These are phyloP conservation scores for Tylopilus sp. DNA, from an alignment of 1,284 basidiomycete genomes.

Conservation along the genomic window DNA sequence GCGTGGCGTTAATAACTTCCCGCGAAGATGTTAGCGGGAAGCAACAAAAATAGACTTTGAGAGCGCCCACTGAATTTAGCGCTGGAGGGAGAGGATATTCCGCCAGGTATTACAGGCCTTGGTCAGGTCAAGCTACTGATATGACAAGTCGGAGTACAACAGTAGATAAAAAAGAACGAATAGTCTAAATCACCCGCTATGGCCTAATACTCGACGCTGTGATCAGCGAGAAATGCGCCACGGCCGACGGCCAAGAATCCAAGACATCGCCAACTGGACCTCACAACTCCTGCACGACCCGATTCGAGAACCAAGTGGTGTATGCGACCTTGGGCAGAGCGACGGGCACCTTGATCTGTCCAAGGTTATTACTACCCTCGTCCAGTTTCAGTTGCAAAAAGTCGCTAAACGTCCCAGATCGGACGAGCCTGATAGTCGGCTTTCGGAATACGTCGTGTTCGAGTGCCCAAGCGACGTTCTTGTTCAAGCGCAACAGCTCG, in stretches of 20 bases:
- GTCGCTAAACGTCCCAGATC: slow-evolving; percentile 19
- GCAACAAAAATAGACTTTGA: too few species aligned
- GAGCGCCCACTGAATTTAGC: too few species aligned
- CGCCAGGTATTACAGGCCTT: too few species aligned
- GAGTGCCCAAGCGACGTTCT: neutral
- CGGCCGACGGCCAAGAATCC: neutral
- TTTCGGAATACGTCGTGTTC: neutral
- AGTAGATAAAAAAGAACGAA: too few species aligned
- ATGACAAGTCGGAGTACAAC: too few species aligned
- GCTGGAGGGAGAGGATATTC: too few species aligned
- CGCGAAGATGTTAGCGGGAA: too few species aligned
- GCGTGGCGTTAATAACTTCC: too few species aligned
- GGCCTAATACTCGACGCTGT: too few species aligned
- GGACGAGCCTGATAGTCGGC: slow-evolving; percentile 19
- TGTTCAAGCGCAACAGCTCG: slow-evolving; percentile 8
- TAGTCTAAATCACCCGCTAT: too few species aligned
- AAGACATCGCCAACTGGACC: neutral
- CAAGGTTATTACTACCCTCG: slow-evolving; percentile 5
- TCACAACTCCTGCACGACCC: slow-evolving; percentile 13
- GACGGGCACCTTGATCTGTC: slow-evolving; percentile 21
- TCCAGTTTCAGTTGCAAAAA: slow-evolving; percentile 22
- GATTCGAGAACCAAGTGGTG: slow-evolving; percentile 7
- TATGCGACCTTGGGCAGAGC: slow-evolving; percentile 9
- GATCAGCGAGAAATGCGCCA: neutral
- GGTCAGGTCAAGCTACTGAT: too few species aligned